phyloP scores from a whole-genome alignment of 768 basidiomycete species.

The Steccherinum ochraceum region DNA sequence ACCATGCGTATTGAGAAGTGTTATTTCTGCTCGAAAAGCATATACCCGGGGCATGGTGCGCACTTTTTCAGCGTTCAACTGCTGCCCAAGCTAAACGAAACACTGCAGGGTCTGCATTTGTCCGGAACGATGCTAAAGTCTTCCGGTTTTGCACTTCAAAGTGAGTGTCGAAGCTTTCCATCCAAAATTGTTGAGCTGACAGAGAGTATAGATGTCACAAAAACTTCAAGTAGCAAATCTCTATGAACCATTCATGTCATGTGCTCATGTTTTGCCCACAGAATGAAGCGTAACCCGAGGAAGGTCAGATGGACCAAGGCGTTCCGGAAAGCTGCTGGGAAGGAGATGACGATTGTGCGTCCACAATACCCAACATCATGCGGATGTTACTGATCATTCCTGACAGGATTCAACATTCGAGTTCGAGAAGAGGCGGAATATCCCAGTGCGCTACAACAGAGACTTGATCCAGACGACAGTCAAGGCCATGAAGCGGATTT shows the following conservation, averaged over 20 bases:
- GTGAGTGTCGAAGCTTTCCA: constrained; percentile 39
- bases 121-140: constrained; percentile 96
- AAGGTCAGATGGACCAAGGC: constrained; percentile 99
- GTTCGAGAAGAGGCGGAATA: constrained; percentile 97
- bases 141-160: constrained; percentile 98
- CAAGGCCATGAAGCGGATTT: constrained; percentile 92
- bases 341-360: constrained; percentile 97
- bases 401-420: constrained; percentile 93
- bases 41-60: constrained; percentile 94
- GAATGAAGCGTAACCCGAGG: constrained; percentile 99
- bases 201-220: constrained; percentile 93
- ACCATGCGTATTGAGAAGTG: constrained; percentile 95
- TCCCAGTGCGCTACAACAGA: constrained; percentile 95
- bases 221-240: constrained; percentile 76
- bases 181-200: too few relatives aligned
- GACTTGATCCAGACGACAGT: constrained; percentile 89
- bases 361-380: too few relatives aligned
- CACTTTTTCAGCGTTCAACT: not conserved
- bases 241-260: not conserved
- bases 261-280: constrained; percentile 23
- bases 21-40: constrained; percentile 95
- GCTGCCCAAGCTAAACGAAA: constrained; percentile 1
- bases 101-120: constrained; percentile 78
- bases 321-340: constrained; percentile 96
- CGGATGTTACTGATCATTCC: not conserved